These are phyloP conservation scores for Keithomyces neogunnii DNA, from an alignment of 2,329 filamentous ascomycete species.

Conservation along the genomic window DNA sequence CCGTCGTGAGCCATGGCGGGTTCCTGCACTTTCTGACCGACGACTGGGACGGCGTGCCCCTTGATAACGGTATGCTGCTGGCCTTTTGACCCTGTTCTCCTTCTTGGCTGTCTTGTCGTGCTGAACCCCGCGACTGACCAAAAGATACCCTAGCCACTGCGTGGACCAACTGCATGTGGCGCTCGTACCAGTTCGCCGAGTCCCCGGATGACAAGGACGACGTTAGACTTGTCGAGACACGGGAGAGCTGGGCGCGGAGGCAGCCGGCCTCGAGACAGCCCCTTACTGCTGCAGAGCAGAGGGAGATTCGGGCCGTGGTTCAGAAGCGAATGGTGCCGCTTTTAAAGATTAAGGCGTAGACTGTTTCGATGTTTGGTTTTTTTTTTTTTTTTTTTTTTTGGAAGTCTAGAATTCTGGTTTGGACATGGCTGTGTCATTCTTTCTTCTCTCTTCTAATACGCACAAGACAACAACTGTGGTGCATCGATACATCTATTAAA, in stretches of 20 bases:
- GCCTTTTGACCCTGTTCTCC: background rate
- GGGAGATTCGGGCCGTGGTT: slow-evolving; percentile 31
- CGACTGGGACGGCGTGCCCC: slow-evolving; percentile 59
- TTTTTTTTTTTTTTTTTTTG: too few relatives aligned
- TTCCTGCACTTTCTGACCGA: slow-evolving; percentile 80
- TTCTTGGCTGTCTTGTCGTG: slow-evolving; percentile 1
- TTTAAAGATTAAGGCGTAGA: slow-evolving; percentile 25
- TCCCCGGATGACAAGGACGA: slow-evolving; percentile 38
- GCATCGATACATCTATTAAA: too few relatives aligned
- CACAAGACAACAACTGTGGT: too few relatives aligned
- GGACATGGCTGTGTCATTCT: too few relatives aligned
- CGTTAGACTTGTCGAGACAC: slow-evolving; percentile 39
- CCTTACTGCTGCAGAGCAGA: slow-evolving; percentile 37
- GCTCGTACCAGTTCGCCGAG: slow-evolving; percentile 57
- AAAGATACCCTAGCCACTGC: slow-evolving; percentile 47
- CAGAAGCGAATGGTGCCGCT: slow-evolving; percentile 25
- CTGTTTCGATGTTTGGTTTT: background rate
- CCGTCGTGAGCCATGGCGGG: slow-evolving; percentile 74
- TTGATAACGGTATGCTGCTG: slow-evolving; percentile 27
- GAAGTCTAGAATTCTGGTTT: too few relatives aligned
- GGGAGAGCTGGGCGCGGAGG: slow-evolving; percentile 37
- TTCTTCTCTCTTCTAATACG: too few relatives aligned
- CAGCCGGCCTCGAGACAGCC: slow-evolving; percentile 27
- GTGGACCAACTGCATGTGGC: slow-evolving; percentile 67
- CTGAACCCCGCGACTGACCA: background rate